Conservation (phyloP, 768 basidiomycete species). For the Xerocomus spinulosus region DNA sequence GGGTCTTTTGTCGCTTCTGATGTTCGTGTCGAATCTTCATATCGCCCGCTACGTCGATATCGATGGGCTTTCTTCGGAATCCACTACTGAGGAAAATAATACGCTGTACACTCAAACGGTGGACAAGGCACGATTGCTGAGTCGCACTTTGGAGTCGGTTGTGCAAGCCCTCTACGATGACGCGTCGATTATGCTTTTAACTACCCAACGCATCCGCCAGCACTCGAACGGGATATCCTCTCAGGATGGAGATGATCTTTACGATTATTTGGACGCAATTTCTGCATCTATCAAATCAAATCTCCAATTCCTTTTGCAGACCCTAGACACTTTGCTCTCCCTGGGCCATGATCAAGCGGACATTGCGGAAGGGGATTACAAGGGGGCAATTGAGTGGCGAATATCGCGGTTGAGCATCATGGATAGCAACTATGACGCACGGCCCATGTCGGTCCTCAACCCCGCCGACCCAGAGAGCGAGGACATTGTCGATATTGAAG, state of each 20-base stretch:
- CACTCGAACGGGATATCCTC: slow-evolving; percentile 1
- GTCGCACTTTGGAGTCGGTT: slow-evolving; percentile 65
- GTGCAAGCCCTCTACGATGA: slow-evolving; percentile 77
- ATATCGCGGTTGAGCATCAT: slow-evolving; percentile 65
- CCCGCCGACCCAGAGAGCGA: slow-evolving; percentile 40
- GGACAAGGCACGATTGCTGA: slow-evolving; percentile 59
- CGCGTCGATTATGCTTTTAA: slow-evolving; percentile 53
- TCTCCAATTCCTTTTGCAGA: slow-evolving; percentile 49
- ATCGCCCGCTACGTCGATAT: slow-evolving; percentile 80
- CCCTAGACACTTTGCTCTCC: slow-evolving; percentile 56
- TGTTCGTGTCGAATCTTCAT: slow-evolving; percentile 64
- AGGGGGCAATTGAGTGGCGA: slow-evolving; percentile 72
- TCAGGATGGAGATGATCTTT: slow-evolving; percentile 19
- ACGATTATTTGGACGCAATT: slow-evolving; percentile 47
- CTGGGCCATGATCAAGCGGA: slow-evolving; percentile 71
- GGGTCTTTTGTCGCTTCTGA: slow-evolving; percentile 54
- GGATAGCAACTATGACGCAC: slow-evolving; percentile 46
- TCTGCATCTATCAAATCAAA: slow-evolving; percentile 53
- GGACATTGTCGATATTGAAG: slow-evolving; percentile 57
- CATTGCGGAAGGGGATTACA: slow-evolving; percentile 64
- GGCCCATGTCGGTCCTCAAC: slow-evolving; percentile 35
- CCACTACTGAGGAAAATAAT: slow-evolving; percentile 38
- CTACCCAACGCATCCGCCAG: slow-evolving; percentile 42
- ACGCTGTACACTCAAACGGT: slow-evolving; percentile 60
- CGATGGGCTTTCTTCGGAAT: slow-evolving; percentile 60